These are phyloP conservation scores for Paxillus ammoniavirescens DNA, from an alignment of 768 basidiomycete species.

Conservation along the genomic window DNA sequence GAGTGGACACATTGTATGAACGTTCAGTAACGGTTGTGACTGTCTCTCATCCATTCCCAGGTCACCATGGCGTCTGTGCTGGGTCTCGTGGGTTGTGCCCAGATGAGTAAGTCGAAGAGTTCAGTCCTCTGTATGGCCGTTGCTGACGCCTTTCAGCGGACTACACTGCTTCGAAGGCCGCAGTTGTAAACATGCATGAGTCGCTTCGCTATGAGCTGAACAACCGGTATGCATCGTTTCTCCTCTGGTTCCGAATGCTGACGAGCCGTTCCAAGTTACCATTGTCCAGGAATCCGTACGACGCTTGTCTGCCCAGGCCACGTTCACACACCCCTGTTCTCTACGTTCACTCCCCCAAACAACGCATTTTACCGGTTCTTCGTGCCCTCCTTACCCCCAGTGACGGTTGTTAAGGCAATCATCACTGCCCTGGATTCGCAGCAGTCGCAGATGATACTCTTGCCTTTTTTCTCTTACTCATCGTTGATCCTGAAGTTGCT, in stretches of 20 bases:
- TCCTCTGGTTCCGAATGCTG: background rate
- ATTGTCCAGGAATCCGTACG: constrained; percentile 77
- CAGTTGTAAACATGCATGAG: constrained; percentile 77
- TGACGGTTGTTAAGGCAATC: constrained; percentile 76
- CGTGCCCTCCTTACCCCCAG: constrained; percentile 69
- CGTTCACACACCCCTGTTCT: constrained; percentile 77
- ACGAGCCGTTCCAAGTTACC: constrained; percentile 46
- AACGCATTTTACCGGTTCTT: constrained; percentile 65
- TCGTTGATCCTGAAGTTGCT: constrained; percentile 52
- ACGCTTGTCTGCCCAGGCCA: constrained; percentile 84
- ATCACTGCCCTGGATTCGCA: constrained; percentile 81
- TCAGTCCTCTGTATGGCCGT: background rate
- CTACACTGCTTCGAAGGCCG: constrained; percentile 92
- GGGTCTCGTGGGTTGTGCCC: constrained; percentile 68
- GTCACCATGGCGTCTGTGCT: constrained; percentile 77
- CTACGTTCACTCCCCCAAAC: constrained; percentile 48
- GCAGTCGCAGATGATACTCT: constrained; percentile 64
- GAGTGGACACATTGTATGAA: constrained; percentile 78
- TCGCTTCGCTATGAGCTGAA: constrained; percentile 88
- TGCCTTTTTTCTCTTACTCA: constrained; percentile 73
- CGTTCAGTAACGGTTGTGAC: background rate
- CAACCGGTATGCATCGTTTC: constrained; percentile 46
- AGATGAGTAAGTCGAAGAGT: constrained; percentile 58
- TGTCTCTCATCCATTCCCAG: constrained; percentile 37
- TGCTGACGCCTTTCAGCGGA: constrained; percentile 54